Conservation (phyloP, 768 basidiomycete genomes). For the Termitomyces heimii region DNA sequence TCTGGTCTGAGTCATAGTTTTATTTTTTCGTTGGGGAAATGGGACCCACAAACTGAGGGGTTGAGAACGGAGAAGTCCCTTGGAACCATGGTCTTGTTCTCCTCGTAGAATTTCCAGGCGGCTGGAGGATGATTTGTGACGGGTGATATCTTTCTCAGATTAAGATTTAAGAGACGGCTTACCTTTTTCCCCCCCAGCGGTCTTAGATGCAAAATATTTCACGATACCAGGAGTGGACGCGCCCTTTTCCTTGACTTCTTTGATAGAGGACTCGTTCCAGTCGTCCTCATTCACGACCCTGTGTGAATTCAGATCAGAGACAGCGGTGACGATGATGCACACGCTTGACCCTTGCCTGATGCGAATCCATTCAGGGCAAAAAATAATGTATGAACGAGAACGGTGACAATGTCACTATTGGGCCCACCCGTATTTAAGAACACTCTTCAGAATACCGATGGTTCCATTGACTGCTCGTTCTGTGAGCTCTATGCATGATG, state of each 20-base stretch:
- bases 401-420: too few species aligned
- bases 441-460: conserved; percentile 50
- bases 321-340: conserved; percentile 53
- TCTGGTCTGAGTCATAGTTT: too few species aligned
- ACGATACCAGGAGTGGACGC: conserved; percentile 26
- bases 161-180: background rate
- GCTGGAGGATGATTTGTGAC: too few species aligned
- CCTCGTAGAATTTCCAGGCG: conserved; percentile 31
- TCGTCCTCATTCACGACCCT: conserved; percentile 39
- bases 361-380: background rate
- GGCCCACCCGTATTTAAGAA: conserved; percentile 46
- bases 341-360: conserved; percentile 37
- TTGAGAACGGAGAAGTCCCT: conserved; percentile 51
- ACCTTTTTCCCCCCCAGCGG: conserved; percentile 54
- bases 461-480: conserved; percentile 72
- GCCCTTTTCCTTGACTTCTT: conserved; percentile 44
- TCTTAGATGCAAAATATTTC: conserved; percentile 39
- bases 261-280: conserved; percentile 52
- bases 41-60: too few species aligned
- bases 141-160: too few species aligned
- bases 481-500: conserved; percentile 44
- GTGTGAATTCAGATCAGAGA: conserved; percentile 24
- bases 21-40: too few species aligned
- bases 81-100: conserved; percentile 28
- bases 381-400: too few species aligned